Evolutionary conservation across 2,329 filamentous ascomycete genomes (phyloP), one percentile per base, ranked within the genome.

Genomic region (Pseudomassariella vexata): DNA sequence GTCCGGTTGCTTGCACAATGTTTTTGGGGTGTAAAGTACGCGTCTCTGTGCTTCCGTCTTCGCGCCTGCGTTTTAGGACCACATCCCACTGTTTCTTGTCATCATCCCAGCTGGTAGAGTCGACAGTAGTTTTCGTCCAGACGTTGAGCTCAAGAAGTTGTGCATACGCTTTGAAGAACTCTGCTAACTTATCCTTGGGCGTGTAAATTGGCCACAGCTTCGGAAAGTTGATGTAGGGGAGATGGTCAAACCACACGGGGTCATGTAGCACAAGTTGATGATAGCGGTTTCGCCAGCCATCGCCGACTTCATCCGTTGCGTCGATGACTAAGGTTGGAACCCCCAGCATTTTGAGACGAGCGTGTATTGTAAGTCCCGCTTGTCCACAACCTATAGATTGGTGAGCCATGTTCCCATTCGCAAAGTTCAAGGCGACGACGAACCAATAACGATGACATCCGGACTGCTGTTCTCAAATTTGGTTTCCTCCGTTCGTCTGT

Each of bases 111-210:
- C 53, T 52, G 1, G 65, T 63, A 0, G 55, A 58, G 7, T 50
- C 52, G 3, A 79, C 35, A 0, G 56, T 65, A 1, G 72, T 72
- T 6, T 53, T 55, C 5, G 65, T 72, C 78, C 78, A 82, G 19
- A 81, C 65, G 43, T 82, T 79, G 28, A 83, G 62, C 46, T 84
- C 79, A 25, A 82, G 61, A 5, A 69, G 52, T 22, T 65, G 66
- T 8, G 71, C 79, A 39, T 83, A 83, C 3, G 65, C 59, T 42
- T 79, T 74, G 40, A 83, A 72, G 56, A 73, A 83, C 32, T 78
- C 73, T 3, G 66, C 79, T 0, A 82, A 60, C 44, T 82, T 83
- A 50, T 82, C 76, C 41, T 81, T 81, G 5, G 78, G 78, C 0
- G 77, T 82, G 53, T 79, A 83, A 12, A 79, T 53, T 1, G 79